Conservation (phyloP, 768 basidiomycete species). For the Lentinula raphanica region DNA sequence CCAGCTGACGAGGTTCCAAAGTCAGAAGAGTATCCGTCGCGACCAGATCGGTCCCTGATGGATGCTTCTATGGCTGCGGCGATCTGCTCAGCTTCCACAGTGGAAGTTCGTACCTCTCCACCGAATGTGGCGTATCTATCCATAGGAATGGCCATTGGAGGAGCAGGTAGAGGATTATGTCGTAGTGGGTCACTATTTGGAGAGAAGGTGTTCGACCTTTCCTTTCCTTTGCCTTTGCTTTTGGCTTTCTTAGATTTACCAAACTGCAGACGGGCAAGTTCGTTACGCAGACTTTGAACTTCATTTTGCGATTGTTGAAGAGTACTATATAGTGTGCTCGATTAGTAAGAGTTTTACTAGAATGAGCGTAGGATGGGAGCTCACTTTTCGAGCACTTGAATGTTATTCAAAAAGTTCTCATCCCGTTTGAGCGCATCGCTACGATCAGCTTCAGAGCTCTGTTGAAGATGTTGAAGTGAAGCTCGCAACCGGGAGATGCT, state of each 20-base stretch:
- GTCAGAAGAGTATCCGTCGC: slow-evolving; percentile 3
- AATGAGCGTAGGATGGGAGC: neutral
- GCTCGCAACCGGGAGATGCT: neutral
- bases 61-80: slow-evolving; percentile 5
- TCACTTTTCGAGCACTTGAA: neutral
- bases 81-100: neutral
- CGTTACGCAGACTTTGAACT: slow-evolving; percentile 1
- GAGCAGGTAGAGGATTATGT: slow-evolving; percentile 4
- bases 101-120: neutral
- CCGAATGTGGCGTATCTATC: slow-evolving; percentile 3
- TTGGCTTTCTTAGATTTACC: slow-evolving; percentile 1
- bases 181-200: neutral
- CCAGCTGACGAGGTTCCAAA: neutral
- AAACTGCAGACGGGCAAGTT: slow-evolving; percentile 1
- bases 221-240: slow-evolving; percentile 4
- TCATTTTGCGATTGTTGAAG: neutral
- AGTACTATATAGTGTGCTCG: neutral
- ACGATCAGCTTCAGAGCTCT: neutral
- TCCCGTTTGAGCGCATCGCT: neutral
- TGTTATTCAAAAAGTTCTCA: neutral
- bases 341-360: neutral
- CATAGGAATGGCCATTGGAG: neutral
- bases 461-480: neutral
- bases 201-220: neutral
- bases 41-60: neutral